phyloP scores from a whole-genome alignment of 2,329 filamentous ascomycete genomes.

The Colletotrichum theobromicola region DNA sequence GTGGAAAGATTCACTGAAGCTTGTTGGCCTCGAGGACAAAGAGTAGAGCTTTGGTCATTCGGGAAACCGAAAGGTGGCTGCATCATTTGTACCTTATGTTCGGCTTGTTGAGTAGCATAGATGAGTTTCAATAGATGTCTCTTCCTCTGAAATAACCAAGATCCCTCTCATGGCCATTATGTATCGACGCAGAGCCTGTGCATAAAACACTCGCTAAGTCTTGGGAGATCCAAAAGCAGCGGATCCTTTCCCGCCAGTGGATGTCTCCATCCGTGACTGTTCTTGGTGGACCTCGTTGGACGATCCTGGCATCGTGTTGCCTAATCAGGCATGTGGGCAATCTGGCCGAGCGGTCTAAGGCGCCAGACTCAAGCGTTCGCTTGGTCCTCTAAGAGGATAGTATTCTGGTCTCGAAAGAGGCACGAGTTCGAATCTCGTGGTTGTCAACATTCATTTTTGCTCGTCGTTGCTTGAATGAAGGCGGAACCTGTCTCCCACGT shows the following conservation, averaged over 20 bases:
- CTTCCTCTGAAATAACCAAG: neutral
- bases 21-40: neutral
- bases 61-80: too few species aligned
- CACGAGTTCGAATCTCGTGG: constrained; percentile 10
- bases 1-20: neutral
- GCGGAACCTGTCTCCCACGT: neutral
- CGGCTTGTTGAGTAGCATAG: neutral
- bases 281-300: neutral
- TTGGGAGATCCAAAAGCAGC: neutral
- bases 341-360: constrained; percentile 11
- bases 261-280: neutral
- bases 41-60: neutral
- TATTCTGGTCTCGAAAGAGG: constrained; percentile 10
- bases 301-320: neutral
- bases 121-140: neutral
- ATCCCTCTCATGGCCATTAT: too few species aligned
- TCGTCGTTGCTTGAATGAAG: neutral
- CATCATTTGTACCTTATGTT: too few species aligned
- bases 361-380: constrained; percentile 4
- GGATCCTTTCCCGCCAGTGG: neutral
- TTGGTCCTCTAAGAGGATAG: neutral
- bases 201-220: too few species aligned
- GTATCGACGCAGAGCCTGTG: too few species aligned
- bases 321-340: constrained; percentile 2
- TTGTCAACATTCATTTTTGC: neutral